Evolutionary conservation across 2,329 filamentous ascomycete species (phyloP), one percentile per base, ranked within the genome.

Genomic region (Colletotrichum lindemuthianum): DNA sequence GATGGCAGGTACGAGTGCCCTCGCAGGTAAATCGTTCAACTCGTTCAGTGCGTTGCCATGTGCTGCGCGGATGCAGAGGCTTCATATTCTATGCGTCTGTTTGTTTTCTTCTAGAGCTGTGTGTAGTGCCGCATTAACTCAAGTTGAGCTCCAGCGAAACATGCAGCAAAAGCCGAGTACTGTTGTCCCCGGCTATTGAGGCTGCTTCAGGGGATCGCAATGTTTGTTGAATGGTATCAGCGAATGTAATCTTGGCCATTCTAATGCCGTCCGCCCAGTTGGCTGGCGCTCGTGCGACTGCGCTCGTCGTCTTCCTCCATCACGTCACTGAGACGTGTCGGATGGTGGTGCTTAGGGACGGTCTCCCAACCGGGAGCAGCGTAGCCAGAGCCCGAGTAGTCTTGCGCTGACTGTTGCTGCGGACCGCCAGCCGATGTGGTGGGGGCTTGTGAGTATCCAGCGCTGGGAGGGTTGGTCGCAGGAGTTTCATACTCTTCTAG

Each of bases 301-400:
- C 88, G 84, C 77, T 96, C 92, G 69, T 96, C 92, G 68, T 96
- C 90, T 73, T 93, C 93, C 73, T 93, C 91, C 36, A 96, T 84
- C 34, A 97, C 93, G 77, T 97, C 93, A 75, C 93, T 97, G 67
- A 97, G 81, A 60, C 94, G 83, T 8, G 93, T 97, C 0, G 93
- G 93, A 77, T 97, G 93, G 70, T 96, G 92, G 76, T 97, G 93
- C 60, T 89, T 86, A 32, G 90, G 89, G 67, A 92, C 81, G n/a
- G 81, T 79, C 68, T 96, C 92, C 92, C 92, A 96, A 13, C 87
- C 89, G 2, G 88, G 84, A 2, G 86, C 85, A 8, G 83, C 88
- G 76, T 89, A 92, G 24, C 85, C 88, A 48, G 86, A 80, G 48
- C 89, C 90, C 6, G 84, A 82, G 72, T 93, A 93, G 71, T 93